Evolutionary conservation across 176 grass and related monocot genomes (phyloP), one percentile per base, ranked within the genome.

Genomic region (Raddia distichophylla): DNA sequence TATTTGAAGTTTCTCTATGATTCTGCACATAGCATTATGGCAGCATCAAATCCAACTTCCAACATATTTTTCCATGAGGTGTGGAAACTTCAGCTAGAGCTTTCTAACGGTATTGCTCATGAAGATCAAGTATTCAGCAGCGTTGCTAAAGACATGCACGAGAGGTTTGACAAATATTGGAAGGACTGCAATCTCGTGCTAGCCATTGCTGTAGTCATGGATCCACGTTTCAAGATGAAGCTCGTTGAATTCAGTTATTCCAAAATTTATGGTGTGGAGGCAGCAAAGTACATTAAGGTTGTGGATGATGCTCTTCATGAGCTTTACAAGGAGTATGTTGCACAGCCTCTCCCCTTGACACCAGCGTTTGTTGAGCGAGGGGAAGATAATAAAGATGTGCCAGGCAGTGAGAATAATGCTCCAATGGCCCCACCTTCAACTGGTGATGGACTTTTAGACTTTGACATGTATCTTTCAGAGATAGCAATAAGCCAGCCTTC

Each of bases 211-310:
- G 94, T 93, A 46, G 91, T 91, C 22, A 97, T 97, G 91, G 94
- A 97, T 64, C 94, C 94, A 60, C 94, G 94, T 45, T 97, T 97
- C 88, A 97, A 97, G 78, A 88, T 97, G 91, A 97, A 97, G 84
- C 91, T 97, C 45, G 74, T 97, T 33, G 94, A 97, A 47, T 97
- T 93, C 53, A 97, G 94, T 74, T 93, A 91, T 74, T 89, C 91
- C n/a, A 97, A 97, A 82, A 97, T 97, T 62, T 93, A 97, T 56
- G 86, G 94, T 17, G 74, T 62, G 42, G 94, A 93, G 72, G 86
- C 91, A 44, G 48, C 56, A 8, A 91, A 86, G 72, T 89, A 97
- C 89, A 68, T 91, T 35, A 93, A 93, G 81, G 86, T 89, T 70
- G 91, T 93, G 42, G 84, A 82, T 77, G 94, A 93, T 45, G 84